Evolutionary conservation across 768 basidiomycete genomes (phyloP).

Genomic region (Gloeostereum incarnatum): DNA sequence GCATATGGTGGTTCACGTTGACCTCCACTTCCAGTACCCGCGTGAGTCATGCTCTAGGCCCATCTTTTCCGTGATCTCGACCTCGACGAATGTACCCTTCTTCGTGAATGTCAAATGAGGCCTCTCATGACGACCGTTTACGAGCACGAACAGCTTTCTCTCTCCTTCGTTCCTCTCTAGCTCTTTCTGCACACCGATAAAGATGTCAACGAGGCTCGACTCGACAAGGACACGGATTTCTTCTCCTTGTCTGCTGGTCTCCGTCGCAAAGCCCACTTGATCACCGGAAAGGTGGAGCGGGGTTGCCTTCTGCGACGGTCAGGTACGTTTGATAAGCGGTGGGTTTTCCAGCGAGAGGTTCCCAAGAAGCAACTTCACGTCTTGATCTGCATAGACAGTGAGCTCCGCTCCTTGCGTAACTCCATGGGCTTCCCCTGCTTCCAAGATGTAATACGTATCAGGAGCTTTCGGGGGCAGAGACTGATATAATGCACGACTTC

Average conservation of each 20-base stretch:
- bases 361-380: background rate
- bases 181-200: background rate
- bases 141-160: constrained; percentile 1
- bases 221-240: constrained; percentile 1
- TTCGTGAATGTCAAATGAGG: constrained; percentile 6
- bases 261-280: background rate
- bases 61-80: constrained; percentile 1
- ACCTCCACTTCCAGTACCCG: constrained; percentile 3
- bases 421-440: constrained; percentile 17
- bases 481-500: constrained; percentile 5
- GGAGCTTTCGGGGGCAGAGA: background rate
- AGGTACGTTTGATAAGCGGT: background rate
- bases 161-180: background rate
- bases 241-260: background rate
- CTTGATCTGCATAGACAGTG: constrained; percentile 10
- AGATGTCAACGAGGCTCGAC: background rate
- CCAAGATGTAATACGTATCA: constrained; percentile 10
- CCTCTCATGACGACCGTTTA: background rate
- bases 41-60: constrained; percentile 1
- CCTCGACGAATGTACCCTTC: constrained; percentile 1
- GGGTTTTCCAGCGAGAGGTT: background rate
- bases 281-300: background rate
- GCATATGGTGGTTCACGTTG: background rate
- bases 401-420: constrained; percentile 11
- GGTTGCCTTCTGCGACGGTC: background rate